phyloP scores from a whole-genome alignment of 805 yeast genomes.

The Metschnikowia peoriensis region DNA sequence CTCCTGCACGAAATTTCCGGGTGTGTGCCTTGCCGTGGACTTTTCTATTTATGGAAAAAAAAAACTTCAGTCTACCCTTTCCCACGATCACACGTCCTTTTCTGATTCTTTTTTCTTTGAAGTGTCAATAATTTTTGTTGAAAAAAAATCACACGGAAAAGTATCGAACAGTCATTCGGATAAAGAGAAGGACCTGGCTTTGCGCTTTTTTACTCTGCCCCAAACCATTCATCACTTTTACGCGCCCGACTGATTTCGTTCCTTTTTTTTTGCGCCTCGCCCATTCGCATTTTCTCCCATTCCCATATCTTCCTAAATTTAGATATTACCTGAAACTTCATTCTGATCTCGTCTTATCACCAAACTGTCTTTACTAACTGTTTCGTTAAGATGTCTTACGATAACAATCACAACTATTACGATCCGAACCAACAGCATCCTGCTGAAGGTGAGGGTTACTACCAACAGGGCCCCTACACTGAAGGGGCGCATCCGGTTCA shows the following conservation, averaged over 20 bases:
- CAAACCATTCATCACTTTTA: background rate
- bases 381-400: slow-evolving; percentile 53
- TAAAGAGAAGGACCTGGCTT: background rate
- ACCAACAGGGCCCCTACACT: slow-evolving; percentile 42
- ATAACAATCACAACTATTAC: slow-evolving; percentile 46
- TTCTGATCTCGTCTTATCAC: slow-evolving; percentile 3
- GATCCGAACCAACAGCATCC: slow-evolving; percentile 29
- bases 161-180: background rate
- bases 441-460: slow-evolving; percentile 29
- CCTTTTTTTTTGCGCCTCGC: background rate
- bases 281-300: background rate
- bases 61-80: background rate
- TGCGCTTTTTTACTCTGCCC: background rate
- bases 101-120: background rate
- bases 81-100: no score
- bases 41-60: slow-evolving; percentile 4
- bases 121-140: background rate
- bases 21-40: background rate
- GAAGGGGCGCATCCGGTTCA: slow-evolving; percentile 29
- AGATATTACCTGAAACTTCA: background rate
- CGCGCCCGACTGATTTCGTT: background rate
- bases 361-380: slow-evolving; percentile 20
- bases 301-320: background rate
- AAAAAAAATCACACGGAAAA: background rate
- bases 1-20: slow-evolving; percentile 3